Conservation (phyloP, 805 yeast species). For the Saccharomycopsis capsularis region DNA sequence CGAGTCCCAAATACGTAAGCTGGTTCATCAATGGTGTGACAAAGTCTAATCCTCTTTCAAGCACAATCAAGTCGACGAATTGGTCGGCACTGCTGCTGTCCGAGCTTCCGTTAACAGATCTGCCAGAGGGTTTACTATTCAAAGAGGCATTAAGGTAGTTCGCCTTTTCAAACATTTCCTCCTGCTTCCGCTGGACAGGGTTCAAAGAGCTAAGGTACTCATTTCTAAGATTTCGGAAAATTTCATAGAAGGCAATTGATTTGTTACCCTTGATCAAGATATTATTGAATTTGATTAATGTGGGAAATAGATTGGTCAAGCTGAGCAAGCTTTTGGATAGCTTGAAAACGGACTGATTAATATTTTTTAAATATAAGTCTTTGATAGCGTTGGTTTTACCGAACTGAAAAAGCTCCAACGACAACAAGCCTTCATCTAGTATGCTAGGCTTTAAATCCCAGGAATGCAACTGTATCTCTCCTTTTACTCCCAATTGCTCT, state of each 20-base stretch:
- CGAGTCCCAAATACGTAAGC: slow-evolving; percentile 72
- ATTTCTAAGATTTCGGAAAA: slow-evolving; percentile 30
- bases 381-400: slow-evolving; percentile 28
- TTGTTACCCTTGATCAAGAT: slow-evolving; percentile 53
- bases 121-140: neutral
- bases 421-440: slow-evolving; percentile 36
- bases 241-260: slow-evolving; percentile 42
- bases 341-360: slow-evolving; percentile 39
- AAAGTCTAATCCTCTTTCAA: slow-evolving; percentile 74
- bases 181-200: slow-evolving; percentile 32
- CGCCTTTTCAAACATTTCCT: slow-evolving; percentile 15
- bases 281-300: slow-evolving; percentile 44
- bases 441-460: slow-evolving; percentile 42
- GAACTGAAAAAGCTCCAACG: slow-evolving; percentile 35
- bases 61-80: slow-evolving; percentile 60
- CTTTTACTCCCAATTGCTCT: slow-evolving; percentile 25
- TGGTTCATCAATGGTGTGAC: slow-evolving; percentile 68
- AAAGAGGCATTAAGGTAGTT: slow-evolving; percentile 2
- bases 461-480: slow-evolving; percentile 20
- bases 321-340: slow-evolving; percentile 45
- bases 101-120: slow-evolving; percentile 29
- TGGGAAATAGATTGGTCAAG: slow-evolving; percentile 36
- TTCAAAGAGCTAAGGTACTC: slow-evolving; percentile 29
- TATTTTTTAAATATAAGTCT: slow-evolving; percentile 37
- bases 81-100: slow-evolving; percentile 33